Conservation (phyloP, 2,329 filamentous ascomycete genomes). For the Septoria petroselini region DNA sequence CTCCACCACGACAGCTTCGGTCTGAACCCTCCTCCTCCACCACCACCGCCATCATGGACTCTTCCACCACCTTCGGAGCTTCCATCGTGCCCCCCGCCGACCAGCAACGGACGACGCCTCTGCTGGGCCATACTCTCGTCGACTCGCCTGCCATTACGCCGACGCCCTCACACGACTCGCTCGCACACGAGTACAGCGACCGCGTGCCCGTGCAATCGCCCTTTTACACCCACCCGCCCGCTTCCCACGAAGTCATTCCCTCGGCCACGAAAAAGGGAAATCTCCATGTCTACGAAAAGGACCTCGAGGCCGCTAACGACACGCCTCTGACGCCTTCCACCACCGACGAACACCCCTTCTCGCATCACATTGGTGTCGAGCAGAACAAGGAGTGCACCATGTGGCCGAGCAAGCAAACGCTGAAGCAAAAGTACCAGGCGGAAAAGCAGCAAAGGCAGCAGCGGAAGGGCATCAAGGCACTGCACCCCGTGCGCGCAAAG, state of each 20-base stretch:
- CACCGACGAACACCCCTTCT: constrained; percentile 40
- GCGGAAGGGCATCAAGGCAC: constrained; percentile 39
- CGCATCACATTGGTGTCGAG: constrained; percentile 43
- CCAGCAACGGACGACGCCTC: constrained; percentile 24
- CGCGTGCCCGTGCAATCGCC: constrained; percentile 42
- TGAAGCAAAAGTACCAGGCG: constrained; percentile 43
- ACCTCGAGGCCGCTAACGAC: constrained; percentile 39
- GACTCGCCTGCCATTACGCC: constrained; percentile 39
- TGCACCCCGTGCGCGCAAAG: constrained; percentile 26
- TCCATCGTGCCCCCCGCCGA: constrained; percentile 37
- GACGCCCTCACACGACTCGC: constrained; percentile 33
- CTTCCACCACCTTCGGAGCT: constrained; percentile 43
- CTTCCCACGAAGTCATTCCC: constrained; percentile 40
- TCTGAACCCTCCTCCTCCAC: too few relatives aligned
- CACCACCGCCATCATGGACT: constrained; percentile 15
- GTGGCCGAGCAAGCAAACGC: constrained; percentile 51
- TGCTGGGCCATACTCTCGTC: constrained; percentile 33
- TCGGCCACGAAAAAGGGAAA: constrained; percentile 31
- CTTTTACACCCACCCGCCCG: constrained; percentile 49
- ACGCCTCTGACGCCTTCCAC: constrained; percentile 36
- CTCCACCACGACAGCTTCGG: too few relatives aligned
- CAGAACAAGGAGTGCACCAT: constrained; percentile 50
- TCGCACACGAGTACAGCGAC: constrained; percentile 38
- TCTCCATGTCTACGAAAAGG: constrained; percentile 37
- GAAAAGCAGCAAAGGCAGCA: constrained; percentile 36